These are phyloP conservation scores for Oryza glumipatula DNA, from an alignment of 176 grass and related monocot genomes.

Conservation along the genomic window DNA sequence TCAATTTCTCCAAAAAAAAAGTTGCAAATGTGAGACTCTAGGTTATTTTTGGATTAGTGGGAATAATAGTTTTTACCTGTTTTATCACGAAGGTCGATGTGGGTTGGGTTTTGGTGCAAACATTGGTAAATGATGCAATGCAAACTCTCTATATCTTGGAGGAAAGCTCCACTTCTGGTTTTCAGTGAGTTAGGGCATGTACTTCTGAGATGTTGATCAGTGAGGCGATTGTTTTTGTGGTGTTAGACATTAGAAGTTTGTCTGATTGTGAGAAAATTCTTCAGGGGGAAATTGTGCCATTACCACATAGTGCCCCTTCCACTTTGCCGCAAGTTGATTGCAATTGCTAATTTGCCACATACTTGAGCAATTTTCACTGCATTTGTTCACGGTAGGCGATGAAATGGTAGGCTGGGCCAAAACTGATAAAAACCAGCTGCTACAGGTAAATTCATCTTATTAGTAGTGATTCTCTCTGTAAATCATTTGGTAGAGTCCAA, in stretches of 20 bases:
- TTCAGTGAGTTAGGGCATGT: not conserved
- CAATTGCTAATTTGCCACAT: no score
- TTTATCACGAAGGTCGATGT: not conserved
- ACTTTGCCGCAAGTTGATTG: no score
- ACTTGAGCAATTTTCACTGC: no score
- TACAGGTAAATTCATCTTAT: no score
- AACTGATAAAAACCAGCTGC: no score
- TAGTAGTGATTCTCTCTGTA: no score
- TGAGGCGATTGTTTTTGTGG: not conserved
- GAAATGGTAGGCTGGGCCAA: no score
- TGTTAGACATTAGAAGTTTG: not conserved
- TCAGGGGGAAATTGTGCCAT: no score
- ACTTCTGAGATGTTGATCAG: not conserved
- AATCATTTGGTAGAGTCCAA: no score
- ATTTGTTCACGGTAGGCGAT: no score
- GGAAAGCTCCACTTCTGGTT: not conserved
- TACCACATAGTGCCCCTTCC: no score
- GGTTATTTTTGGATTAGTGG: slow-evolving; percentile 9
- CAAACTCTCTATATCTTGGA: not conserved
- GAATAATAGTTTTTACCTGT: not conserved
- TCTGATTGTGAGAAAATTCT: not conserved
- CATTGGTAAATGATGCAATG: not conserved
- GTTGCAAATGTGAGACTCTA: not conserved
- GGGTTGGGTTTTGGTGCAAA: not conserved
- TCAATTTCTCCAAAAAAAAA: not conserved